Conservation (phyloP, 2,329 filamentous ascomycete genomes). For the Phialocephala subalpina region DNA sequence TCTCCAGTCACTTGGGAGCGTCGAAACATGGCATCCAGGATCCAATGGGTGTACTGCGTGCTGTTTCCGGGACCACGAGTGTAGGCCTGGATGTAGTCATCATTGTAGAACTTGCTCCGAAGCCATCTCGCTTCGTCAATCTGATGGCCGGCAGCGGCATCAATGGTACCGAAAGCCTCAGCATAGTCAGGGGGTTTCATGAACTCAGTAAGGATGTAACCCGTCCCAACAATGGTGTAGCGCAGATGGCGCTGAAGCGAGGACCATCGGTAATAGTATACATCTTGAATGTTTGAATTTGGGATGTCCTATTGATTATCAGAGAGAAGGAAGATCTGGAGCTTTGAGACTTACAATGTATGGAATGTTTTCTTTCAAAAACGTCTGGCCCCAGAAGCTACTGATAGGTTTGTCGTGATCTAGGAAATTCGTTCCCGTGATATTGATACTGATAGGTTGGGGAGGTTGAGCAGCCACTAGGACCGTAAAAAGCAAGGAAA, state of each 20-base stretch:
- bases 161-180: constrained; percentile 43
- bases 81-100: constrained; percentile 50
- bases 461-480: not conserved
- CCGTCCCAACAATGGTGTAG: constrained; percentile 49
- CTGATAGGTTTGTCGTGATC: constrained; percentile 35
- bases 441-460: constrained; percentile 18
- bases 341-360: constrained; percentile 45
- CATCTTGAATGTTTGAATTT: constrained; percentile 50
- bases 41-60: constrained; percentile 49
- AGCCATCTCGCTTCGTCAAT: constrained; percentile 51
- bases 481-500: not conserved
- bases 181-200: constrained; percentile 50
- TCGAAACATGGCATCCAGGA: constrained; percentile 46
- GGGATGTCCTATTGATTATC: constrained; percentile 48
- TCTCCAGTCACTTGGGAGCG: constrained; percentile 50
- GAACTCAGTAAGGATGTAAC: constrained; percentile 54
- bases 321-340: too few relatives aligned
- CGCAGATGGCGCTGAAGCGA: constrained; percentile 51
- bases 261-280: constrained; percentile 55
- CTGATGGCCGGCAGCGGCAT: constrained; percentile 49
- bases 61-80: constrained; percentile 48
- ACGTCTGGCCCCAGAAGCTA: constrained; percentile 35
- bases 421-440: constrained; percentile 30
- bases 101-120: constrained; percentile 47
- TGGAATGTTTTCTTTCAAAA: constrained; percentile 50